Base-by-base conservation (phyloP, 2,329 filamentous ascomycete species). In the Neurospora sp. region DNA sequence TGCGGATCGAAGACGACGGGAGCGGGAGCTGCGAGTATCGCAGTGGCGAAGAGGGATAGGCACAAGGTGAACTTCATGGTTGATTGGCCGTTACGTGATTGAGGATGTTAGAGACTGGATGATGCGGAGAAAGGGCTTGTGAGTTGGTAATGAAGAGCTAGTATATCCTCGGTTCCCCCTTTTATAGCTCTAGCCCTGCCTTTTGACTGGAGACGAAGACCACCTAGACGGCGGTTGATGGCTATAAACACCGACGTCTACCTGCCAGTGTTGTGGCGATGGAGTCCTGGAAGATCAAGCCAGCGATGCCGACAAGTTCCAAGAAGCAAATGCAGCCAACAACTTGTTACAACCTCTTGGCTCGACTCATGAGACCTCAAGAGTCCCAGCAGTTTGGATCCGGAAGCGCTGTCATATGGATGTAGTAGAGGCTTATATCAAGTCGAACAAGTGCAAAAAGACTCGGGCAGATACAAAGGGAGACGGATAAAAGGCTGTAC, bases 371-470 rank as follows among this genome's bases (percentile, higher is more conserved):
- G 8, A 33, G 15, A 0, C 1, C 1, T 1, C 7, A 2, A n/a
- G 23, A 3, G 52, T 62, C 13, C 52, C 52, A 36, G 52, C 15
- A 62, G 28, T 10, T 0, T 1, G 52, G 52, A 62, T 10, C 23
- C 52, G 3, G 0, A 33, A 4, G 23, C 23, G 3, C 3, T 4
- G 3, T 33, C 28, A 33, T 62, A 36, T 62, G 28, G 28, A 62
- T 4, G 13, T 62, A 33, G 23, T 13, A 13, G 11, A 33, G 11
- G 46, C 13, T 58, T 33, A 33, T 58, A 33, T 15, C 19, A 17
- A 58, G 46, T 0, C 46, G 23, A 0, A 4, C 6, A 0, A 58
- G 23, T 15, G 2, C 6, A 0, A 1, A 13, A 2, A 33, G 11
- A 3, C 9, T 2, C 5, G 10, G 46, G 5, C 23, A 4, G 11